These are phyloP conservation scores for Spirogloea muscicola DNA, from an alignment of 139 green algal genomes.

Conservation along the genomic window DNA sequence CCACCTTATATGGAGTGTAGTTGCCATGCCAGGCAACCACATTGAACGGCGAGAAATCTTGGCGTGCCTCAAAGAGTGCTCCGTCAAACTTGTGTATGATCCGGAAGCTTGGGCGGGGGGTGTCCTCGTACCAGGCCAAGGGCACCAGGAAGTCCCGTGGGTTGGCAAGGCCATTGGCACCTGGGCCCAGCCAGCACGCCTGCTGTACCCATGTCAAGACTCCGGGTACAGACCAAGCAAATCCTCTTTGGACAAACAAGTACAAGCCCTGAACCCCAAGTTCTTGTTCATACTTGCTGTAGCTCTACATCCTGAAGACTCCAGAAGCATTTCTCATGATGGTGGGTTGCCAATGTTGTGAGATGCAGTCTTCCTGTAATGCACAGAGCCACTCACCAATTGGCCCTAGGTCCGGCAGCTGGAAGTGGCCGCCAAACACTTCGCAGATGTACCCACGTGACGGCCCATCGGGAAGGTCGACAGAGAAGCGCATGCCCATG, in stretches of 20 bases:
- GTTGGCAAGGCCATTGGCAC: constrained; percentile 85
- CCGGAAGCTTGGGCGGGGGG: constrained; percentile 41
- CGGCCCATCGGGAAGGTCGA: constrained; percentile 58
- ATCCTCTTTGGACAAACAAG: too few relatives aligned
- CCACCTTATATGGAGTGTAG: constrained; percentile 49
- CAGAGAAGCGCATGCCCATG: constrained; percentile 76
- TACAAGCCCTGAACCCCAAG: too few relatives aligned
- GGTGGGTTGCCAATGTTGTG: too few relatives aligned
- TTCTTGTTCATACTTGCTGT: too few relatives aligned
- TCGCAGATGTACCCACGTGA: constrained; percentile 87
- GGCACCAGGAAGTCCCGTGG: constrained; percentile 81
- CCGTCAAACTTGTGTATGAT: constrained; percentile 87
- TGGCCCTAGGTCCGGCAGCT: constrained; percentile 84
- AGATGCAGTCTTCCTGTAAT: too few relatives aligned
- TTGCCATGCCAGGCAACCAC: constrained; percentile 84
- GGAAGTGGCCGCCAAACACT: constrained; percentile 80
- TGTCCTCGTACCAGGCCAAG: constrained; percentile 78
- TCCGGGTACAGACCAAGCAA: too few relatives aligned
- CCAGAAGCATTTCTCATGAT: too few relatives aligned
- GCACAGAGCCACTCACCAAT: constrained; percentile 61
- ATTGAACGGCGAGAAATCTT: constrained; percentile 90
- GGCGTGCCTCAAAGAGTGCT: constrained; percentile 68
- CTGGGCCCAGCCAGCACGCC: too few relatives aligned
- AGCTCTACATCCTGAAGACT: too few relatives aligned
- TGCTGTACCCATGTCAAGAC: too few relatives aligned